A percentile compares a stretch with the other conserved stretches of the same genome.
These are phyloP conservation scores for Penicillium frequentans DNA, from an alignment of 2,329 filamentous ascomycete genomes.

Conservation along the genomic window DNA sequence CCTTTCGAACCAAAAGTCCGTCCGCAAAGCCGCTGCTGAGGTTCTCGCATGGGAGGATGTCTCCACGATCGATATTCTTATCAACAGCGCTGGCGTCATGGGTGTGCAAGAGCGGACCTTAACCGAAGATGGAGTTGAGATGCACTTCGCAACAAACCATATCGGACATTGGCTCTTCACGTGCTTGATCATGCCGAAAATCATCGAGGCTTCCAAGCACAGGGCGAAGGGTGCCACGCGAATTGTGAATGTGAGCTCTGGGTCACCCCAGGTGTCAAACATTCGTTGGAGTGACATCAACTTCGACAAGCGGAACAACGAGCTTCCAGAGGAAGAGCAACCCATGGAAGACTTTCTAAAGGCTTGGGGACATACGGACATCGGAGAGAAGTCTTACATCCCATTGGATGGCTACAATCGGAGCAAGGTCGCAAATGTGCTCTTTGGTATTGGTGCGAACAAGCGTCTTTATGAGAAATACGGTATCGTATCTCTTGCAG, in stretches of 20 bases:
- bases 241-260: constrained; percentile 5
- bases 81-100: constrained; percentile 17
- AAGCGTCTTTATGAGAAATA: background rate
- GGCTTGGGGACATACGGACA: background rate
- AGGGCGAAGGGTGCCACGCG: constrained; percentile 5
- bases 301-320: constrained; percentile 2
- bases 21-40: constrained; percentile 6
- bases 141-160: constrained; percentile 37
- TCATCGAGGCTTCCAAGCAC: constrained; percentile 27
- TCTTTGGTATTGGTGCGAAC: constrained; percentile 1
- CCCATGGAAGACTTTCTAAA: background rate
- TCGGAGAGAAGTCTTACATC: background rate
- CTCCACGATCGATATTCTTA: constrained; percentile 9
- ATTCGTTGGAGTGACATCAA: constrained; percentile 27
- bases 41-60: constrained; percentile 5
- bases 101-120: constrained; percentile 4
- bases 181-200: constrained; percentile 5
- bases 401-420: constrained; percentile 5
- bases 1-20: constrained; percentile 6
- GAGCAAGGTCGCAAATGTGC: constrained; percentile 7
- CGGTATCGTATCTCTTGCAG: constrained; percentile 1
- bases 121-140: constrained; percentile 34
- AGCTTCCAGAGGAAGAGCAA: constrained; percentile 1
- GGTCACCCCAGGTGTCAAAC: background rate
- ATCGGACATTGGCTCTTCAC: constrained; percentile 31